Percentiles rank a stretch among this genome's conserved stretches.
phyloP scores from a whole-genome alignment of 169 alveolate genomes.

The Theileria annulata region DNA sequence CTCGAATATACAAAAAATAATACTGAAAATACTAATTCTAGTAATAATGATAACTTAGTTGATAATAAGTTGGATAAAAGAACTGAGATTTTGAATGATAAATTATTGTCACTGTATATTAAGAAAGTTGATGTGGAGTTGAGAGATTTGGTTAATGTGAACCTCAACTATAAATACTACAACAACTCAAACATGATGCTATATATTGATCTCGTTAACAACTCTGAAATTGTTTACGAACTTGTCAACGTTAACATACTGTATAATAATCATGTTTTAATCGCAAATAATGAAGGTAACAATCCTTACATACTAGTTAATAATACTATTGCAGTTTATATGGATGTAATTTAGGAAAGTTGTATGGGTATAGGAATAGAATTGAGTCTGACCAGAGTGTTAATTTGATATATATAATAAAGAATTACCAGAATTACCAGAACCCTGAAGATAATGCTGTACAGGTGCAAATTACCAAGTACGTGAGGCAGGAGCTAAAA shows the following conservation, averaged over 20 bases:
- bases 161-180: slow-evolving; percentile 18
- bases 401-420: slow-evolving; percentile 8
- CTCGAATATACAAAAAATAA: neutral
- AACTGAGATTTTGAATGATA: neutral
- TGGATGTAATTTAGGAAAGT: slow-evolving; percentile 15
- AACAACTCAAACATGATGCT: slow-evolving; percentile 18
- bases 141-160: neutral
- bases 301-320: neutral
- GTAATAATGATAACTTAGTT: no score
- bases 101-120: neutral
- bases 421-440: neutral
- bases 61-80: neutral
- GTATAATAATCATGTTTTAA: slow-evolving; percentile 9
- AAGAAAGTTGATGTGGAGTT: neutral
- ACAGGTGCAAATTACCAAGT: neutral
- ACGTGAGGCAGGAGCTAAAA: neutral
- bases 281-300: slow-evolving; percentile 1
- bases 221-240: slow-evolving; percentile 25
- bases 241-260: slow-evolving; percentile 21
- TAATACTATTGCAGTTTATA: neutral
- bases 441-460: neutral
- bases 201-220: slow-evolving; percentile 30
- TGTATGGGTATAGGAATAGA: slow-evolving; percentile 31
- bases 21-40: no score
- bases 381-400: slow-evolving; percentile 15